Evolutionary conservation across 192 early-diverging fungal genomes (phyloP), one percentile per base, ranked within the genome.

Genomic region (Backusella australiensis): DNA sequence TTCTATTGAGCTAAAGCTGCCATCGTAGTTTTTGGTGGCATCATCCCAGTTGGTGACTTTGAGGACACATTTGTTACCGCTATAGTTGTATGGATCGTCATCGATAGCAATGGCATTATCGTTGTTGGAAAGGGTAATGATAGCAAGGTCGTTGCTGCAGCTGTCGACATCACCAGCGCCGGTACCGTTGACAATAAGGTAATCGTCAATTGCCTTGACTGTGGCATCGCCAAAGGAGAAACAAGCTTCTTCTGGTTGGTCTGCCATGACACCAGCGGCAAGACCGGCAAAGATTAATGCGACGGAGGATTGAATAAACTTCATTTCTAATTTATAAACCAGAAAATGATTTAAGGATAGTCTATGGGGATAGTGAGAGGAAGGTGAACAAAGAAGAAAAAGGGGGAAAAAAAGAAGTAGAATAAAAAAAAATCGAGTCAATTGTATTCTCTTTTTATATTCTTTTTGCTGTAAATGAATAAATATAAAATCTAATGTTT

Each of bases 381-480:
- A 29, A 26, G 5, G 26, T 63, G 26, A 21, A 9, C 32, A 9
- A 5, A 17, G 15, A 49, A n/a, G 6, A 49, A 1, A 21, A 7
- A 49, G 6, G 0, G 6, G n/a, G 7, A 49, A 19, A 49, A 49
- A 49, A 7, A 49, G 5, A n/a, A 49, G 46, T 49, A 49, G 46
- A 49, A 49, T n/a, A 49, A n/a, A 63, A 63, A 63, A 63, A 63
- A 63, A 63, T 29, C 23, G 23, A 3, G 23, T 63, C 6, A 8
- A 63, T 63, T 63, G 56, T 63, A 17, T 39, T n/a, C 56, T 63
- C 56, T 63, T 63, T 53, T 12, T 63, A 63, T 63, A 63, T 63
- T 59, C 9, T 14, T 53, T 39, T 8, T 23, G 56, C 23, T 63
- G 56, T 14, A 23, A 63, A 26, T 63, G 11, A 59, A 59, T 21